A percentile compares a stretch with the other conserved stretches of the same genome.
Evolutionary conservation across 306 rosid species (phyloP).

Genomic region (Prunus salicina): DNA sequence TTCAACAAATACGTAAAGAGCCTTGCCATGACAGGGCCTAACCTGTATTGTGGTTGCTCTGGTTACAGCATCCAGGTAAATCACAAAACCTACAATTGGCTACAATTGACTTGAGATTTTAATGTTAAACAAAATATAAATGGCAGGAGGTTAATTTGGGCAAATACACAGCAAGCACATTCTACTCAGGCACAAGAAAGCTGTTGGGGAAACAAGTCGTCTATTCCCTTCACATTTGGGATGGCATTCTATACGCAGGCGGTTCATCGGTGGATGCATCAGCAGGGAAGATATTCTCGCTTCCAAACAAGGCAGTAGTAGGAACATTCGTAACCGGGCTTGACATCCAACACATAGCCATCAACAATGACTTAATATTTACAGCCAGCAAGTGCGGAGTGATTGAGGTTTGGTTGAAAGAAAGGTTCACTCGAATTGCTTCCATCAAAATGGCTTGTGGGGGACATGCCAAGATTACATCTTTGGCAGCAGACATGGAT

Average conservation of each 20-base stretch:
- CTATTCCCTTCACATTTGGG: slow-evolving; percentile 64
- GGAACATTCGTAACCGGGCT: slow-evolving; percentile 70
- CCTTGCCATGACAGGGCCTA: slow-evolving; percentile 67
- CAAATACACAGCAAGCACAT: slow-evolving; percentile 46
- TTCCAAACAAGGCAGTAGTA: slow-evolving; percentile 54
- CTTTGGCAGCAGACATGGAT: slow-evolving; percentile 52
- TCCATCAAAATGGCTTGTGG: slow-evolving; percentile 61
- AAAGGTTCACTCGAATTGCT: slow-evolving; percentile 51
- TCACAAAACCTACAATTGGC: not conserved
- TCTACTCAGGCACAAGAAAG: slow-evolving; percentile 79
- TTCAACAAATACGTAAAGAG: slow-evolving; percentile 77
- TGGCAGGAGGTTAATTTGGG: slow-evolving; percentile 84
- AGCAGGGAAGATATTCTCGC: slow-evolving; percentile 64
- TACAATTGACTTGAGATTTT: not conserved
- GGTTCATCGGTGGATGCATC: slow-evolving; percentile 74
- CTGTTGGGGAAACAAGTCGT: slow-evolving; percentile 77
- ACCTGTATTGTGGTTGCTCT: slow-evolving; percentile 79
- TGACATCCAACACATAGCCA: slow-evolving; percentile 65
- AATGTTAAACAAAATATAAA: not conserved
- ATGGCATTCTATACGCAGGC: slow-evolving; percentile 57
- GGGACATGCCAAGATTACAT: slow-evolving; percentile 70
- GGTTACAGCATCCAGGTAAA: slow-evolving; percentile 79
- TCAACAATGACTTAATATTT: slow-evolving; percentile 68
- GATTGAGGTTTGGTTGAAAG: slow-evolving; percentile 78
- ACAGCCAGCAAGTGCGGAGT: slow-evolving; percentile 72